Evolutionary conservation across 1,284 basidiomycete species (phyloP).

Genomic region (Naganishia sp.): DNA sequence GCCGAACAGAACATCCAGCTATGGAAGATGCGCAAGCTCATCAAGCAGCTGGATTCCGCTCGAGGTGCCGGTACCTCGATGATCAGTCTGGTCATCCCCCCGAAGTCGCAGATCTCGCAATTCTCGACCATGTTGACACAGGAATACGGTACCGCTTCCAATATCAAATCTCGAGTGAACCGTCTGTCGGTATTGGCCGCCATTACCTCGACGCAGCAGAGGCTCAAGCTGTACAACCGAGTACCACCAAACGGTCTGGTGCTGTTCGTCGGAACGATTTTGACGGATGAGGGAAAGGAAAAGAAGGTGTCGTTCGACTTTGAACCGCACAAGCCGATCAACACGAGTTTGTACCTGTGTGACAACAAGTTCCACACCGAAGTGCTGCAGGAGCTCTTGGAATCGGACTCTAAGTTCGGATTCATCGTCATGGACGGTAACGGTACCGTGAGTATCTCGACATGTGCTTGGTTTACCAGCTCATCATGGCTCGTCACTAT

Average conservation of each 20-base stretch:
- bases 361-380: slow-evolving; percentile 99
- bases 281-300: slow-evolving; percentile 98
- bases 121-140: slow-evolving; percentile 94
- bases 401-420: slow-evolving; percentile 96
- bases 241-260: slow-evolving; percentile 96
- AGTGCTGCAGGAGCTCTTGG: slow-evolving; percentile 91
- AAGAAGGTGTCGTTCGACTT: slow-evolving; percentile 98
- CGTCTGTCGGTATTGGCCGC: slow-evolving; percentile 92
- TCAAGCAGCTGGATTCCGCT: slow-evolving; percentile 88
- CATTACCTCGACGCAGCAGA: slow-evolving; percentile 98
- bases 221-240: slow-evolving; percentile 92
- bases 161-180: slow-evolving; percentile 99
- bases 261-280: slow-evolving; percentile 94
- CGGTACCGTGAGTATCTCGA: slow-evolving; percentile 60
- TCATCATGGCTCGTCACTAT: background rate
- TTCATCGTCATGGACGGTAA: slow-evolving; percentile 99
- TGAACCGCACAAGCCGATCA: slow-evolving; percentile 97
- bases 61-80: slow-evolving; percentile 98
- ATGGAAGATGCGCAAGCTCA: slow-evolving; percentile 97
- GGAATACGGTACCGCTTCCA: slow-evolving; percentile 96
- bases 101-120: slow-evolving; percentile 95
- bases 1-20: slow-evolving; percentile 46
- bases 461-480: background rate
- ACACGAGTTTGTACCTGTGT: slow-evolving; percentile 96
- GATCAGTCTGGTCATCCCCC: slow-evolving; percentile 97